Evolutionary conservation across 164 flowering plant genomes (phyloP).

Genomic region (Annona cherimola): DNA sequence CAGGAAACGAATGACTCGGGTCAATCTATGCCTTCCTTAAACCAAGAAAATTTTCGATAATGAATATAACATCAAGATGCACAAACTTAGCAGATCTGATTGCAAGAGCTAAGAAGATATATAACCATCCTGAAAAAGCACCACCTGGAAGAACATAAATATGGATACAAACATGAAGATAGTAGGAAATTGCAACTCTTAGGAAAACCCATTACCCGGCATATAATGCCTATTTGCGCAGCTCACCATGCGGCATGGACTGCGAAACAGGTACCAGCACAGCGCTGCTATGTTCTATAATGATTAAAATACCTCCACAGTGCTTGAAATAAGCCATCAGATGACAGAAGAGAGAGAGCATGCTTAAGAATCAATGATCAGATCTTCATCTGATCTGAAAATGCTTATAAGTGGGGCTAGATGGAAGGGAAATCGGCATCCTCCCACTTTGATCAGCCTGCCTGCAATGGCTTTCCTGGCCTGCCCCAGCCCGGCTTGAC

Average conservation of each 20-base stretch:
- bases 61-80: too few species aligned
- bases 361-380: conserved; percentile 14
- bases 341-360: conserved; percentile 98
- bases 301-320: conserved; percentile 6
- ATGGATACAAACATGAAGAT: not conserved
- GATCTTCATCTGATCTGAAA: conserved; percentile 35
- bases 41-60: too few species aligned
- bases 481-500: conserved; percentile 19
- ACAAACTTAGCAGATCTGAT: not conserved
- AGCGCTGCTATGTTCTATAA: not conserved
- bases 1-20: too few species aligned
- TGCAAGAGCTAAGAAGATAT: not conserved
- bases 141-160: not conserved
- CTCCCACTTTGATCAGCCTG: conserved; percentile 27
- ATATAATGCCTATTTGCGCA: not conserved
- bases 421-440: conserved; percentile 13
- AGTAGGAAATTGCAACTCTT: not conserved
- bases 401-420: conserved; percentile 22
- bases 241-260: not conserved
- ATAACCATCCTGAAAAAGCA: not conserved
- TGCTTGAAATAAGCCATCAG: conserved; percentile 10
- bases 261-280: not conserved
- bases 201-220: not conserved
- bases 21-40: too few species aligned
- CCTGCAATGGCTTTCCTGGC: conserved; percentile 28